A percentile compares a stretch with the other conserved stretches of the same genome.
Conservation (phyloP, 2,329 filamentous ascomycete species). For the Penicillium brasilianum region DNA sequence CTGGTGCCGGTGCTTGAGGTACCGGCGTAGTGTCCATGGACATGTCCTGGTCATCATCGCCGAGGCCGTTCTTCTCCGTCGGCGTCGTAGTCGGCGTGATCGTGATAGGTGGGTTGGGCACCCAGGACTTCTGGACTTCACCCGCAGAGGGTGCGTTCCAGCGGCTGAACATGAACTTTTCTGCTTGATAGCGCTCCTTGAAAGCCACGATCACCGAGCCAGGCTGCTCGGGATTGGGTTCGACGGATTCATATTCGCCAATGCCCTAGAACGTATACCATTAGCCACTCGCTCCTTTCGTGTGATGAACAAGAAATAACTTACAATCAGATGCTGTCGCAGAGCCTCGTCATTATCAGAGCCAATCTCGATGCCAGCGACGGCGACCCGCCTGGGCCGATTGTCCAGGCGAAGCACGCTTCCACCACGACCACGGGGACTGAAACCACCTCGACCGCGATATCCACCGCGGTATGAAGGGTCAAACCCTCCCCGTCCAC, state of each 20-base stretch:
- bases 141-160: conserved; percentile 58
- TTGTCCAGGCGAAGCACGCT: conserved; percentile 63
- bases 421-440: conserved; percentile 6
- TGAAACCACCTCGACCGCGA: conserved; percentile 47
- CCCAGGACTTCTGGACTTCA: conserved; percentile 61
- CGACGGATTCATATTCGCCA: conserved; percentile 54
- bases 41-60: conserved; percentile 38
- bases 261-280: conserved; percentile 43
- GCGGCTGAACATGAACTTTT: conserved; percentile 58
- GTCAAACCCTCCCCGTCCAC: conserved; percentile 48
- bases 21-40: conserved; percentile 37
- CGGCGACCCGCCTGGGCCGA: conserved; percentile 59
- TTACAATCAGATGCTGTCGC: conserved; percentile 60
- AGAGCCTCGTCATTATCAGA: conserved; percentile 60
- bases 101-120: conserved; percentile 46
- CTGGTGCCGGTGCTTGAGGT: conserved; percentile 16
- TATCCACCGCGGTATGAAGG: conserved; percentile 16
- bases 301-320: conserved; percentile 20
- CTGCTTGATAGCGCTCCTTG: conserved; percentile 58
- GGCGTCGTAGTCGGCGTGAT: conserved; percentile 21
- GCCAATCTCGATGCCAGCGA: conserved; percentile 55
- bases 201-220: conserved; percentile 51
- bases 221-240: conserved; percentile 46
- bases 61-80: conserved; percentile 33
- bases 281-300: background rate